Conservation (phyloP, 345 rosid species). For the Salix brachista region DNA sequence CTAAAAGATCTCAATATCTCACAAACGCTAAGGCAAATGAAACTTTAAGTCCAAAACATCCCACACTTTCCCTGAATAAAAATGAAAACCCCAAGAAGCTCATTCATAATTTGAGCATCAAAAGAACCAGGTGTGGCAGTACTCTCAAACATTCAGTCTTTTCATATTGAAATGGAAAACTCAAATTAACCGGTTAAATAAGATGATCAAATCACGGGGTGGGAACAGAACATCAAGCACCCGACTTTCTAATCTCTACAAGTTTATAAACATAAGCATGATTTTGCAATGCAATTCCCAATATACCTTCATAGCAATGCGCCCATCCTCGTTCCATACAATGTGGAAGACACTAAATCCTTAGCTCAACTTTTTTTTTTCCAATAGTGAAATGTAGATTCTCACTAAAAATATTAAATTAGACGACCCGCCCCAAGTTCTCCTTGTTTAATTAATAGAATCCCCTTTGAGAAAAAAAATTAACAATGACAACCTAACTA, state of each 20-base stretch:
- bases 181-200: not conserved
- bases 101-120: not conserved
- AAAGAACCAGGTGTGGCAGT: not conserved
- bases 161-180: not conserved
- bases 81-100: not conserved
- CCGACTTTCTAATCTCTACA: not conserved
- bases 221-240: not conserved
- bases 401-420: not conserved
- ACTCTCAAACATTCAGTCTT: not conserved
- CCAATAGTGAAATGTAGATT: not conserved
- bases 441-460: not conserved
- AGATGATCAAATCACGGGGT: not conserved
- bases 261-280: not conserved
- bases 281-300: not conserved
- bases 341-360: not conserved
- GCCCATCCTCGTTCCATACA: not conserved
- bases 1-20: not conserved
- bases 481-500: not conserved
- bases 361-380: not conserved
- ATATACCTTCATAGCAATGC: not conserved
- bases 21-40: not conserved
- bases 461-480: not conserved
- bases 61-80: not conserved
- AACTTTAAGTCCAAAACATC: not conserved
- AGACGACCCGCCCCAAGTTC: not conserved